phyloP scores from a whole-genome alignment of 169 alveolate genomes.

The Cryptosporidium sp. region DNA sequence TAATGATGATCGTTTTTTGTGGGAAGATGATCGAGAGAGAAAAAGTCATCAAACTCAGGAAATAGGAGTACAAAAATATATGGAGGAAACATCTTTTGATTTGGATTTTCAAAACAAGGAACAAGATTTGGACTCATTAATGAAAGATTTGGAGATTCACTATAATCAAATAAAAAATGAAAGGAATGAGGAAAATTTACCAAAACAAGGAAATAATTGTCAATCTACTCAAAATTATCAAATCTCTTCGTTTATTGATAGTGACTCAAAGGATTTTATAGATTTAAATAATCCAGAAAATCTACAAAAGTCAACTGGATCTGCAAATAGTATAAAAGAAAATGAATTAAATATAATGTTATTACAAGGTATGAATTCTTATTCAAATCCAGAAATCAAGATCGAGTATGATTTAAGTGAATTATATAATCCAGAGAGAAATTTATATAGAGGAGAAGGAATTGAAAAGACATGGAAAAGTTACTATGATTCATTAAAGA shows the following conservation, averaged over 20 bases:
- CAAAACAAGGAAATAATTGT: background rate
- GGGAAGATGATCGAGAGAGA: slow-evolving; percentile 34
- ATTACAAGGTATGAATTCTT: background rate
- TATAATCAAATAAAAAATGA: background rate
- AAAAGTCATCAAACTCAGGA: slow-evolving; percentile 10
- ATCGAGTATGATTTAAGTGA: slow-evolving; percentile 61
- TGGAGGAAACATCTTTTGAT: slow-evolving; percentile 51
- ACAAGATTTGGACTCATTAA: slow-evolving; percentile 11
- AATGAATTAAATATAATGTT: background rate
- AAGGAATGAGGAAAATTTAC: background rate
- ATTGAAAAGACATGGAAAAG: slow-evolving; percentile 53
- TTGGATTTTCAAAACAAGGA: background rate
- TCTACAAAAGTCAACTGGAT: background rate
- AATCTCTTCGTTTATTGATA: background rate
- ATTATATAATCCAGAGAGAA: slow-evolving; percentile 19
- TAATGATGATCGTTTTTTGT: slow-evolving; percentile 21
- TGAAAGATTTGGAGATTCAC: slow-evolving; percentile 31
- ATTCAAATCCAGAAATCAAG: slow-evolving; percentile 12
- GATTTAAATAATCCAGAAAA: background rate
- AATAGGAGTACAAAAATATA: slow-evolving; percentile 53
- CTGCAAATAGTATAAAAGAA: background rate
- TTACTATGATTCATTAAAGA: slow-evolving; percentile 30
- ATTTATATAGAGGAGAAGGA: slow-evolving; percentile 59
- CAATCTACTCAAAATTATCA: background rate
- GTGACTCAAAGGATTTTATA: slow-evolving; percentile 11